Evolutionary conservation across 1,284 basidiomycete species (phyloP), one percentile per base, ranked within the genome.

Genomic region (Entoloma clypeatum): DNA sequence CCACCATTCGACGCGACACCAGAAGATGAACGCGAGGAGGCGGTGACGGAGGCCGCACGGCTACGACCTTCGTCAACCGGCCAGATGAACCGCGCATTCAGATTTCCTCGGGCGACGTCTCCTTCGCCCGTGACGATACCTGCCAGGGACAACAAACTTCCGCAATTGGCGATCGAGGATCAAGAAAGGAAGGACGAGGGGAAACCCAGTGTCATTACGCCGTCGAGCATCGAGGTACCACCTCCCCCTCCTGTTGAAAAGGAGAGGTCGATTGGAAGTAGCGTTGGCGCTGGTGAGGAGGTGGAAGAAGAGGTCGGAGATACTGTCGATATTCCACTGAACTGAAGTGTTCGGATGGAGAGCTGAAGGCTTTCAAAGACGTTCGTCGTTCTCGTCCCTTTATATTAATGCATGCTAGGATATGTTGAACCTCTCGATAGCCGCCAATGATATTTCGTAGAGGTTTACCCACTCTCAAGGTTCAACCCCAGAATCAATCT

Each of bases 51-150:
- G 22, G 58, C 58, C 21, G 61, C 58, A 6, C 53, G 51, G 28
- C 48, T 50, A 16, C 43, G 50, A 36, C 40, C 26, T 41, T 43
- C 47, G 18, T 45, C 44, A 26, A 45, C 54, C 36, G 84, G 86
- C 16, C 82, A 80, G 34, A 89, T 89, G 84, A 84, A 86, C 56
- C 75, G 69, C 45, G 74, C 80, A 44, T 90, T 89, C 65, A 79
- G 75, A 54, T 90, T 89, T 66, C 86, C 85, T n/a, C n/a, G n/a
- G 18, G 64, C 57, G 5, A 49, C 59, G 0, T 49, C 60, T 14
- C 53, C 60, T 29, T 60, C 58, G 5, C 56, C 61, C 6, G 56
- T 64, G 3, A 35, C 45, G 18, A 30, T 36, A 7, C 34, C 49
- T 8, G 18, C 23, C 19, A 44, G 39, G 18, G 31, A 32, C 21